Conservation (phyloP, 2,329 filamentous ascomycete species). For the Neonectria neomacrospora region DNA sequence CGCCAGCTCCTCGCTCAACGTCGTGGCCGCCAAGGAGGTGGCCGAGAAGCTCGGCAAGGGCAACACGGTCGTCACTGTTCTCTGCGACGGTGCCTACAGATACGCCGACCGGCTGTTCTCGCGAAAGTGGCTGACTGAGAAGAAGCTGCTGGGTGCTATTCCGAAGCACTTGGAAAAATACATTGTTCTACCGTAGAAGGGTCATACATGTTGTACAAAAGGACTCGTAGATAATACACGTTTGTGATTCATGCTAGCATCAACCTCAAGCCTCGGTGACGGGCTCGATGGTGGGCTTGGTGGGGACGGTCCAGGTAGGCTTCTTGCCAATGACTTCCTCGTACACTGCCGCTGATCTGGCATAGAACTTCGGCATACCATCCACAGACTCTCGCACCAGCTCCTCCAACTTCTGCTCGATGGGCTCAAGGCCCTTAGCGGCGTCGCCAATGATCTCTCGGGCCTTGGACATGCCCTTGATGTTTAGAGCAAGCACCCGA, state of each 20-base stretch:
- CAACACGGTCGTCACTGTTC: slow-evolving; percentile 90
- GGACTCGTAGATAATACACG: slow-evolving; percentile 43
- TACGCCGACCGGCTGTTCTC: slow-evolving; percentile 96
- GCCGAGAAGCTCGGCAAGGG: slow-evolving; percentile 90
- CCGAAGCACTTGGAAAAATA: slow-evolving; percentile 91
- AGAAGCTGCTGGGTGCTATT: slow-evolving; percentile 83
- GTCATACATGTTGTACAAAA: slow-evolving; percentile 42
- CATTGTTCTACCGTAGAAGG: slow-evolving; percentile 81
- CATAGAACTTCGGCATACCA: slow-evolving; percentile 16
- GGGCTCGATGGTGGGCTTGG: neutral
- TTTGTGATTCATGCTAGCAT: slow-evolving; percentile 36
- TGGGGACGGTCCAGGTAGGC: slow-evolving; percentile 43
- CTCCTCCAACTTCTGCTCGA: slow-evolving; percentile 51
- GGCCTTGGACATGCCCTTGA: slow-evolving; percentile 58
- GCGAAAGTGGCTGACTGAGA: slow-evolving; percentile 87
- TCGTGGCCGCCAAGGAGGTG: slow-evolving; percentile 93
- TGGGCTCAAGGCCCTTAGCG: slow-evolving; percentile 49
- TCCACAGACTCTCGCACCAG: slow-evolving; percentile 51
- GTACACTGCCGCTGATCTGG: slow-evolving; percentile 42
- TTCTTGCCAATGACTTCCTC: slow-evolving; percentile 43
- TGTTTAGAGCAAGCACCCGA: slow-evolving; percentile 45
- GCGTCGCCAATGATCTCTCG: slow-evolving; percentile 52
- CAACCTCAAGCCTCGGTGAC: slow-evolving; percentile 10
- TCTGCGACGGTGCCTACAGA: slow-evolving; percentile 96
- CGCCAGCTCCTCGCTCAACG: slow-evolving; percentile 92